Conservation (phyloP, 257 asterid species). For the Nicotiana benthamiana region DNA sequence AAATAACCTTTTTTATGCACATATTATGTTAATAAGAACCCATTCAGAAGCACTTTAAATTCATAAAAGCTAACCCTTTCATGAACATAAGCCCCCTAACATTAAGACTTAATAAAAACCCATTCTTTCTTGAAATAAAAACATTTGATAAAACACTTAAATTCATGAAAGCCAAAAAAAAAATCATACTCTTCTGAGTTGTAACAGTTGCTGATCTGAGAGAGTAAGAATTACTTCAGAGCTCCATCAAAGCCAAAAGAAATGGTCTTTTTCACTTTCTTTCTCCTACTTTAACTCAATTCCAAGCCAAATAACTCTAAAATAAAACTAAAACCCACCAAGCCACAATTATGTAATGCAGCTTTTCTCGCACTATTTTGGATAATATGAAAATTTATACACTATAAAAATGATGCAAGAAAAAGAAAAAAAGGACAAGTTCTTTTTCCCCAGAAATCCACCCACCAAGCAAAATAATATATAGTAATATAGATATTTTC, state of each 20-base stretch:
- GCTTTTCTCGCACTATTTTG: not conserved
- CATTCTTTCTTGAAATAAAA: not conserved
- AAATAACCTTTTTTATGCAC: too few relatives aligned
- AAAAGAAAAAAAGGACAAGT: not conserved
- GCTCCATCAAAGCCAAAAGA: not conserved
- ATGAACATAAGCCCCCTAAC: too few relatives aligned
- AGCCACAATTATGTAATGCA: not conserved
- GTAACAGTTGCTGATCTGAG: not conserved
- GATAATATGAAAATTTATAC: not conserved
- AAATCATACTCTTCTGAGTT: slow-evolving; percentile 1
- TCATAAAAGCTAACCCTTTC: too few relatives aligned
- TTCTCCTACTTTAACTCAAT: not conserved
- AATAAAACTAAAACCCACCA: not conserved
- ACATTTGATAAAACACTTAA: not conserved
- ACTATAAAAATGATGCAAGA: not conserved
- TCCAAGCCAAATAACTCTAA: not conserved
- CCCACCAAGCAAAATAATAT: not conserved
- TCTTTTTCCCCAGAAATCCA: not conserved
- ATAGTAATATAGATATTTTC: not conserved
- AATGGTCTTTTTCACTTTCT: not conserved
- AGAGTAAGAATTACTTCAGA: not conserved
- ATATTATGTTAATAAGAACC: too few relatives aligned
- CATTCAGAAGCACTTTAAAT: too few relatives aligned
- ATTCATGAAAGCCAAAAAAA: not conserved
- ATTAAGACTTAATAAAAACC: too few relatives aligned